Evolutionary conservation across 805 yeast species (phyloP), one percentile per base, ranked within the genome.

Genomic region (Starmerella potacharoeniae): DNA sequence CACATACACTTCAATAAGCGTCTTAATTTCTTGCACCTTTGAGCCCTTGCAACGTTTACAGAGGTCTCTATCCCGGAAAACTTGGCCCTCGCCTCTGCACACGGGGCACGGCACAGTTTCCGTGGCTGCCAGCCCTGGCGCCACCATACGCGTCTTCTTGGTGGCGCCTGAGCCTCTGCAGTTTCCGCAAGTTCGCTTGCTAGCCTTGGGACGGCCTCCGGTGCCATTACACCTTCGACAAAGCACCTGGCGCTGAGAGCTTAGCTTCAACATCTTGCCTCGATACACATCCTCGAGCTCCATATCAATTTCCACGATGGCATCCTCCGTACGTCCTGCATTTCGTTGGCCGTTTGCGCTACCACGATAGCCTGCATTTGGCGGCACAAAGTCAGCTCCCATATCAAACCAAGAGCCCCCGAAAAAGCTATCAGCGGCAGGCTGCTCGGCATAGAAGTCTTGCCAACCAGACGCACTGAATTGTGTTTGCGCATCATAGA

Each of bases 251-350:
- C 96, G 77, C 3, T 83, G 79, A 2, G 85, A 77, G 4, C 85
- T 77, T 64, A 86, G 78, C 65, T 86, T 86, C 58, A 89, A 76
- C 8, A 82, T 79, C 66, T 86, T 86, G 4, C 97, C 98, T 73
- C 84, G 86, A 79, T 82, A 93, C 59, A 93, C 76, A 70, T 93
- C 97, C 73, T 81, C 86, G 58, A 88, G 69, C 0, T 85, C 73
- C 11, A 90, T 78, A 5, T 77, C 78, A 11, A 87, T 76, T 30
- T 79, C 77, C 49, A 88, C 66, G n/a, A 71, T 69, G 0, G 89
- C 93, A 66, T 86, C 88, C 5, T 75, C 82, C 0, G 95, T 84
- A 54, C 75, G 70, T 1, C 49, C 40, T 29, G 37, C 17, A 33
- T 14, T 31, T 57, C 35, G 59, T 59, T 22, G 63, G 52, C 31